Evolutionary conservation across 805 yeast genomes (phyloP), one percentile per base, ranked within the genome.

Genomic region (Starmera quercuum): DNA sequence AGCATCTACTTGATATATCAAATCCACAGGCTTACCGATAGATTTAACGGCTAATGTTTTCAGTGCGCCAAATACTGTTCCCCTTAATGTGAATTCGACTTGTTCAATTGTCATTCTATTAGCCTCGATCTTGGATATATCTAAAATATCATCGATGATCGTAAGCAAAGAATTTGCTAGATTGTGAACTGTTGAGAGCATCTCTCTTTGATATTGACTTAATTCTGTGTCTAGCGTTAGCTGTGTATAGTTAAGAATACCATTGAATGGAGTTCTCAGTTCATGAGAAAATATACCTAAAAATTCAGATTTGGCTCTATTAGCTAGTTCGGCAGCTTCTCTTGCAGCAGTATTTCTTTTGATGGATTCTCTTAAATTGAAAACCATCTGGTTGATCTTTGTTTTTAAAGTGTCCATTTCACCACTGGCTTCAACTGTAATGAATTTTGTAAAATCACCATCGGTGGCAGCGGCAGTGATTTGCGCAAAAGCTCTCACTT

Each of bases 401-500:
- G 66, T 68, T 38, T 64, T 63, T 31, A 73, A 45, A 1, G 43
- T 28, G 39, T 64, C 72, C 94, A 83, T 83, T 62, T 83, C 94
- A 54, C 94, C 94, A 22, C 76, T 67, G 1, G 92, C 92, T 50
- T 83, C 94, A 38, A 83, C 92, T 0, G 94, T 83, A 44, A 83
- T 83, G 48, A 83, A 81, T 40, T 88, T 66, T 0, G 92, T 83
- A 56, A 83, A 83, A 54, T 83, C 92, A 49, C 92, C 92, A 57
- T 83, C 90, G 3, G 92, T 82, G 15, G 90, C 94, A n/a, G 94
- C 88, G 13, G 87, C 90, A 0, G 94, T 83, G 48, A 83, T 83
- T 53, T 83, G 90, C 22, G 88, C 90, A 62, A 83, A 83, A 0
- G 92, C 94, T 59, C 94, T 72, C 49, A 83, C 94, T 61, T 83